Base-by-base conservation (phyloP, 805 yeast genomes). In the Zygosaccharomyces bailii region DNA sequence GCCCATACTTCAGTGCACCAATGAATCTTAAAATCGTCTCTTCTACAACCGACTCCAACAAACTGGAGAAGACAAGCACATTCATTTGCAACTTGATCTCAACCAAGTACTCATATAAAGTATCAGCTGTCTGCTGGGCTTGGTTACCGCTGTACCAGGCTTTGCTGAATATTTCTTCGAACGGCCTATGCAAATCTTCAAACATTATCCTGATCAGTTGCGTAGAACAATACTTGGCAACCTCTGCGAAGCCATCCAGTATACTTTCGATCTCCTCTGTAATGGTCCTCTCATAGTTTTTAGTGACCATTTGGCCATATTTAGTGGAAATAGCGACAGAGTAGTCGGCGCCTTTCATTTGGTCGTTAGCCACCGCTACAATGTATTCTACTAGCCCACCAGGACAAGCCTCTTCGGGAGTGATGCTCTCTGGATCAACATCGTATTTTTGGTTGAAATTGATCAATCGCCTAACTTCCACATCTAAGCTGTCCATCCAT, bases 321-420 rank as follows among this genome's bases (percentile, higher is more conserved):
- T 83, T 74, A 39, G 78, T 78, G 4, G 84, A 74, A 45, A 86
- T 80, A 18, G 85, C 84, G 50, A 85, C 93, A 2, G 82, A 68
- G 50, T 78, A 78, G 53, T 79, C 83, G 2, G 85, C 84, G 11
- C 82, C 82, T 50, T 80, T 73, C 69, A 81, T 78, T 64, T 85
- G 95, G 53, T 90, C 93, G 64, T 88, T 88, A 2, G 90, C 91
- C 13, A 86, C 72, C 0, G 96, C 96, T 11, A 86, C 76, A 42
- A 86, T 66, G 64, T 88, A 88, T 57, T 88, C 96, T 31, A 83
- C 72, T 23, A 88, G 68, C 1, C 96, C 96, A 18, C 86, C 80
- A n/a, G 83, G 78, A 3, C 82, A 71, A 46, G 70, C 62, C 54
- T 68, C 65, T 48, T 69, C 61, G 54, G 64, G 60, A 46, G 71